A percentile compares a stretch with the other conserved stretches of the same genome.
These are phyloP conservation scores for Penicillium waksmanii DNA, from an alignment of 495 filamentous ascomycete species.

Conservation along the genomic window DNA sequence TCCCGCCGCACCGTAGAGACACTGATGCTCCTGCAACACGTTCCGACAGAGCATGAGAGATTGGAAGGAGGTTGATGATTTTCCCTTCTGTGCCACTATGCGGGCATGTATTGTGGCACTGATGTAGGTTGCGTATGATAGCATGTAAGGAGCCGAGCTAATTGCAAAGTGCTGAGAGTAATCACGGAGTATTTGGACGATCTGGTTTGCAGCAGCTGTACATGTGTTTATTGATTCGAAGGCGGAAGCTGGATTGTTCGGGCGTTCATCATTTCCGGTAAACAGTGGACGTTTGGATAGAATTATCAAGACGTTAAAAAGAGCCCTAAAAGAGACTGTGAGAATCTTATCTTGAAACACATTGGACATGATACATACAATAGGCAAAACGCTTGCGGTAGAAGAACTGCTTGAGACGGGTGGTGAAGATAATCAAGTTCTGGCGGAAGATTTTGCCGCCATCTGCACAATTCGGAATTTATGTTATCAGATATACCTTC, in stretches of 20 bases:
- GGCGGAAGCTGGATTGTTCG: slow-evolving; percentile 22
- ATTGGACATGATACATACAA: slow-evolving; percentile 17
- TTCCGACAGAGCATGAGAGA: slow-evolving; percentile 25
- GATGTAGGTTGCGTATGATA: slow-evolving; percentile 41
- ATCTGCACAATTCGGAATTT: slow-evolving; percentile 26
- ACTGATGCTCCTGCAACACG: slow-evolving; percentile 23
- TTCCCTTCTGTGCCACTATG: slow-evolving; percentile 33
- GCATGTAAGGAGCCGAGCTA: slow-evolving; percentile 34
- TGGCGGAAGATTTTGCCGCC: slow-evolving; percentile 29
- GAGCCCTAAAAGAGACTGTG: slow-evolving; percentile 22
- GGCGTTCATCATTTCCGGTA: slow-evolving; percentile 18
- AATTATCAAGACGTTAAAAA: slow-evolving; percentile 36
- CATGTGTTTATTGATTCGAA: slow-evolving; percentile 34
- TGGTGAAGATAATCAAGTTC: slow-evolving; percentile 30
- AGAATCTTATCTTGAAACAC: not conserved
- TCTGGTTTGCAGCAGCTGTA: slow-evolving; percentile 35
- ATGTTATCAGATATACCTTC: slow-evolving; percentile 25
- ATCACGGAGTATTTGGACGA: slow-evolving; percentile 34
- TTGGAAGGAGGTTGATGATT: slow-evolving; percentile 25
- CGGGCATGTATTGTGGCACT: slow-evolving; percentile 39
- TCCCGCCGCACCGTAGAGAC: slow-evolving; percentile 28
- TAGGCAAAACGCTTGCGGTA: slow-evolving; percentile 29
- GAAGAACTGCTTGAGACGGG: slow-evolving; percentile 18
- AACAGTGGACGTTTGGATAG: slow-evolving; percentile 34
- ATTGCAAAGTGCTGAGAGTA: slow-evolving; percentile 33